Conservation (phyloP, 306 rosid genomes). For the Dryas octopetala region DNA sequence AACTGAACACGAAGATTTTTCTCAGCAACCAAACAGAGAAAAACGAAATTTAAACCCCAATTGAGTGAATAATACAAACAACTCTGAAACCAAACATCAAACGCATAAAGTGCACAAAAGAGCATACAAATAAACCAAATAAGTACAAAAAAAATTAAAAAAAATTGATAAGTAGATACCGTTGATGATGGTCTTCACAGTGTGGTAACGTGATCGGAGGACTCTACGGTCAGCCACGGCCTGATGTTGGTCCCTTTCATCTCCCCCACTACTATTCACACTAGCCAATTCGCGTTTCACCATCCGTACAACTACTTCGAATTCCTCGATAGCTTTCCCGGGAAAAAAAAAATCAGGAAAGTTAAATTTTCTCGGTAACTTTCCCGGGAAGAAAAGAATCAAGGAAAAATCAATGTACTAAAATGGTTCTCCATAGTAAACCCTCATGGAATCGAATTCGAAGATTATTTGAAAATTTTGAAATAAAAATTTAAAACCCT, state of each 20-base stretch:
- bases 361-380: neutral
- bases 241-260: neutral
- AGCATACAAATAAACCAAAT: neutral
- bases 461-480: too few relatives aligned
- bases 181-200: slow-evolving; percentile 29
- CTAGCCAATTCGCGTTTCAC: slow-evolving; percentile 19
- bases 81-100: neutral
- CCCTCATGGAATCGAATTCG: too few relatives aligned
- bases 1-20: neutral
- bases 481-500: too few relatives aligned
- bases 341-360: neutral
- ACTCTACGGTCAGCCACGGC: slow-evolving; percentile 22
- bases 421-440: too few relatives aligned
- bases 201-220: slow-evolving; percentile 38
- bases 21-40: slow-evolving; percentile 16
- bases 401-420: neutral
- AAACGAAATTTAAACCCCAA: neutral
- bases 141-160: too few relatives aligned
- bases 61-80: neutral
- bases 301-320: neutral
- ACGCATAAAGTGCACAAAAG: neutral
- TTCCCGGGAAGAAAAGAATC: slow-evolving; percentile 9
- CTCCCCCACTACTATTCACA: neutral
- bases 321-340: neutral
- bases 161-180: slow-evolving; percentile 4